phyloP scores from a whole-genome alignment of 176 grass and related monocot genomes.

The Alopecurus myosuroides region DNA sequence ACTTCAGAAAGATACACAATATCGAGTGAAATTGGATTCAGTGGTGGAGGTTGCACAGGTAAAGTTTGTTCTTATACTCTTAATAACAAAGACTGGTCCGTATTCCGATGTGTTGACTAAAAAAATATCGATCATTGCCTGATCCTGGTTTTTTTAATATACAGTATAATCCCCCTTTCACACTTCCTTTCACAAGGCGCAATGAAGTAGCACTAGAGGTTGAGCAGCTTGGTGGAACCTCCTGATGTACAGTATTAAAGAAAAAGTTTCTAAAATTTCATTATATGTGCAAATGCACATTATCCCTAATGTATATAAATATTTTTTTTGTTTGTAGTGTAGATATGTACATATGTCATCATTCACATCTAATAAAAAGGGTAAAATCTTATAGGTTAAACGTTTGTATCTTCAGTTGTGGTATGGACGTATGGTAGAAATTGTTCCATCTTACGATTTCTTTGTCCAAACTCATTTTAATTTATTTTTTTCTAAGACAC shows the following conservation, averaged over 20 bases:
- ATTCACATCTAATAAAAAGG: not conserved
- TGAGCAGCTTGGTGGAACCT: constrained; percentile 42
- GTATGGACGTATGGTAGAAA: not conserved
- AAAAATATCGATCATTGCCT: not conserved
- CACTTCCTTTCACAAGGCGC: constrained; percentile 75
- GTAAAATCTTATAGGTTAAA: not conserved
- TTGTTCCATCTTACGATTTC: not conserved
- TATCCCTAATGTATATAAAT: not conserved
- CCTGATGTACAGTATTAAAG: constrained; percentile 7
- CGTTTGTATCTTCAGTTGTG: not conserved
- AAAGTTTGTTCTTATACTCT: constrained; percentile 2
- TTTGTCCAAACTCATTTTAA: not conserved
- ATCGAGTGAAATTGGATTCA: constrained; percentile 51
- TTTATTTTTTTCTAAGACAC: not conserved
- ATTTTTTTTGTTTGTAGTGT: not conserved
- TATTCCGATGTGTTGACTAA: constrained; percentile 15
- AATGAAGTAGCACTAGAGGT: constrained; percentile 94
- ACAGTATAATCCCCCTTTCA: constrained; percentile 95
- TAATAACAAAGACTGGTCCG: not conserved
- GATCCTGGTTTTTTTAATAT: constrained; percentile 31
- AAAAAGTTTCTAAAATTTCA: not conserved
- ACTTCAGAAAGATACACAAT: constrained; percentile 62
- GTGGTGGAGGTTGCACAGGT: constrained; percentile 89
- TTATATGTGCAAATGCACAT: not conserved
- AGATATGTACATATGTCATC: constrained; percentile 17